Evolutionary conservation across 2,329 filamentous ascomycete genomes (phyloP).

Genomic region (Xylaria arbuscula): DNA sequence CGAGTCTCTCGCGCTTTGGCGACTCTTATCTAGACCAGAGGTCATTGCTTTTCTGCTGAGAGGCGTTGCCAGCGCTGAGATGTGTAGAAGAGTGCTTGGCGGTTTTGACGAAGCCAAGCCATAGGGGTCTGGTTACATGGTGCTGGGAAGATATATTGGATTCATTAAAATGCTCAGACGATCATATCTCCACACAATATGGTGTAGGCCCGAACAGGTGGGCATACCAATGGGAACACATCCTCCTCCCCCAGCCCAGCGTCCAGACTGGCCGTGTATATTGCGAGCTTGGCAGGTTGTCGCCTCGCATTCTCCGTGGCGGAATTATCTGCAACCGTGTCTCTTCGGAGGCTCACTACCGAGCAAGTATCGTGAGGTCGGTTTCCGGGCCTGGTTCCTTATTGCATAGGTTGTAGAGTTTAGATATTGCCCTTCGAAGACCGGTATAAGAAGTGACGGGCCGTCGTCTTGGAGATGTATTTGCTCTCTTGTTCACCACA

Average conservation of each 20-base stretch:
- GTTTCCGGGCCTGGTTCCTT: constrained; percentile 50
- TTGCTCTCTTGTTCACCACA: constrained; percentile 38
- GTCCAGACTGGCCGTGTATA: constrained; percentile 35
- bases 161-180: constrained; percentile 42
- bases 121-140: constrained; percentile 36
- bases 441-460: constrained; percentile 45
- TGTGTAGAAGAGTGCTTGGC: constrained; percentile 19
- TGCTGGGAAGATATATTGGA: constrained; percentile 40
- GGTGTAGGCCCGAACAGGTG: constrained; percentile 46
- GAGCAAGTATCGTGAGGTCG: constrained; percentile 45
- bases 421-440: constrained; percentile 11
- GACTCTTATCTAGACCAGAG: background rate
- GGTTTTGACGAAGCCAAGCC: constrained; percentile 28
- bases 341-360: constrained; percentile 48
- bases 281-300: constrained; percentile 29
- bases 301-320: constrained; percentile 42
- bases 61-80: constrained; percentile 28
- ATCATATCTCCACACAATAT: constrained; percentile 35
- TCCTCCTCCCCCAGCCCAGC: constrained; percentile 37
- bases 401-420: constrained; percentile 38
- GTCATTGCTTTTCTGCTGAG: background rate
- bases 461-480: constrained; percentile 32
- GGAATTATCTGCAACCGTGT: constrained; percentile 40
- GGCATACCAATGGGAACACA: constrained; percentile 44
- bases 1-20: background rate